Evolutionary conservation across 2,329 filamentous ascomycete species (phyloP), one percentile per base, ranked within the genome.

Genomic region (Coleophoma cylindrospora): DNA sequence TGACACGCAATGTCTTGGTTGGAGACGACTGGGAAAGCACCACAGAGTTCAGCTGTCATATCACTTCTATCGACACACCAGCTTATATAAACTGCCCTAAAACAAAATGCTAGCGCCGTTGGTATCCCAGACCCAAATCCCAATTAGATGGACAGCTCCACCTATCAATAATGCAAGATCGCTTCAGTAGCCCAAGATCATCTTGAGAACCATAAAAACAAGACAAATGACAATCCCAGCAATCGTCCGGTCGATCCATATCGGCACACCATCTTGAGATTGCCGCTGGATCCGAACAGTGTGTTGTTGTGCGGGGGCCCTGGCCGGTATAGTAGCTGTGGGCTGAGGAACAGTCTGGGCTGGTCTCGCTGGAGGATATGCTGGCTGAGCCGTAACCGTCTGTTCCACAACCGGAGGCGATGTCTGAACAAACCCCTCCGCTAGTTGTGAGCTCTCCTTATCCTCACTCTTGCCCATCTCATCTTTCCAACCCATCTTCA

Each of bases 211-310:
- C 73, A 95, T 80, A 19, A 88, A 80, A 3, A 84, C 71, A 17
- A 96, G 71, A 22, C 87, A 74, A 13, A 89, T 75, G 0, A 89
- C 73, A 15, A 96, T 69, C 7, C 81, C 85, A 19, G 85, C 81
- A 57, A 96, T 96, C 36, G 85, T 79, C 55, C 88, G 81, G 67
- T 96, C 91, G 15, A 96, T 75, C 87, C 89, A 95, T 12, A 83
- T 70, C 2, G 84, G 80, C 14, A 88, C 78, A 2, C 73, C 79
- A 27, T 79, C 75, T 47, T 74, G 65, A 51, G 65, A 61, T 58
- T 67, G 36, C 8, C 44, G 21, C 51, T 51, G 64, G 9, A 7
- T 7, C 3, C 27, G 27, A 10, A 27, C 27, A 57, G 36, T 58
- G 48, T 38, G 63, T 22, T 48, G 44, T 34, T 44, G 44, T 14